A percentile compares a stretch with the other conserved stretches of the same genome.
Conservation (phyloP, 2,329 filamentous ascomycete species). For the Cladosporium sp. region DNA sequence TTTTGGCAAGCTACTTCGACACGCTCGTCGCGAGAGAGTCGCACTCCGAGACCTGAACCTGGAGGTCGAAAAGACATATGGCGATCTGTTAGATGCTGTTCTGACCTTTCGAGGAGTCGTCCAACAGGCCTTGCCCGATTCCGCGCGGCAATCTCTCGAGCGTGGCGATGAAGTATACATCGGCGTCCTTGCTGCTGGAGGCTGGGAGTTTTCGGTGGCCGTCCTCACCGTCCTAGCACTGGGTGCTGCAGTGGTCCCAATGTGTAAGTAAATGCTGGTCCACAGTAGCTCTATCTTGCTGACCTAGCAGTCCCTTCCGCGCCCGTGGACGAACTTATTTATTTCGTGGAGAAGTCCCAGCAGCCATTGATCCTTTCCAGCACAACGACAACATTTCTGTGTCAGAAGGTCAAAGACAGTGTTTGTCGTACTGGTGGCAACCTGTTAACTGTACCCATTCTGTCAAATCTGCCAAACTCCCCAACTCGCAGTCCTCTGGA, state of each 20-base stretch:
- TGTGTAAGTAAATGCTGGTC: constrained; percentile 16
- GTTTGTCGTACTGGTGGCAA: neutral
- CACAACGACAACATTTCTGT: neutral
- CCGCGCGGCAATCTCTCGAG: constrained; percentile 16
- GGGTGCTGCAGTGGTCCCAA: constrained; percentile 37
- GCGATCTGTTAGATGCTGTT: constrained; percentile 36
- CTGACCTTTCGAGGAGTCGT: constrained; percentile 34
- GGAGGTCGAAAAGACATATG: constrained; percentile 29
- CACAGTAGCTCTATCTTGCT: too few species aligned
- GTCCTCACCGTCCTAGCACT: constrained; percentile 38
- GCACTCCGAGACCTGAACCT: constrained; percentile 32
- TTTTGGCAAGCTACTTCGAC: constrained; percentile 32
- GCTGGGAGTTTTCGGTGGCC: constrained; percentile 39
- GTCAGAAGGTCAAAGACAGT: neutral
- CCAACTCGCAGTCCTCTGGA: constrained; percentile 19
- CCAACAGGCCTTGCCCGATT: constrained; percentile 21
- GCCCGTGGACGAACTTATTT: constrained; percentile 28
- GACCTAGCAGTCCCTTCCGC: neutral
- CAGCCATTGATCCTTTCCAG: neutral
- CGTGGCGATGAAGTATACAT: constrained; percentile 32
- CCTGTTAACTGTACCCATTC: neutral
- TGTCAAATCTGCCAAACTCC: neutral
- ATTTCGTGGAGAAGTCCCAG: constrained; percentile 34
- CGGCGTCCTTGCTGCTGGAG: constrained; percentile 35
- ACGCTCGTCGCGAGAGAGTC: constrained; percentile 27